Evolutionary conservation across 2,329 filamentous ascomycete species (phyloP).

Genomic region (Amauroascus verrucosus): DNA sequence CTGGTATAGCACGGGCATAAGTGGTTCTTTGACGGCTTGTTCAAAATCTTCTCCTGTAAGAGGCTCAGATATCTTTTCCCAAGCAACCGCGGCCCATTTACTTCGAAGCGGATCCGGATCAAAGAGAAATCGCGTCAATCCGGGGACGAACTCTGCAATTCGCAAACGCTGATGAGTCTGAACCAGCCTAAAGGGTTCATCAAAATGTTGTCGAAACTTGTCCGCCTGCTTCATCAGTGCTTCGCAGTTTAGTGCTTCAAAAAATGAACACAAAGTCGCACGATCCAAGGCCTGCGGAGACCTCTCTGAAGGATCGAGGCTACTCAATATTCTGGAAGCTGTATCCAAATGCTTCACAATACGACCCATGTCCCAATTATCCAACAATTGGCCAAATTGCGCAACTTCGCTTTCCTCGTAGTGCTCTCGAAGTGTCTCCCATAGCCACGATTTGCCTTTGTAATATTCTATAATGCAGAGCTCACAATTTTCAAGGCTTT

Average conservation of each 20-base stretch:
- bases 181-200: slow-evolving; percentile 70
- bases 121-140: slow-evolving; percentile 77
- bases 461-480: slow-evolving; percentile 66
- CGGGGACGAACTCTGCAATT: slow-evolving; percentile 64
- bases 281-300: slow-evolving; percentile 43
- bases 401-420: slow-evolving; percentile 40
- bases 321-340: slow-evolving; percentile 46
- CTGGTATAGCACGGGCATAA: slow-evolving; percentile 56
- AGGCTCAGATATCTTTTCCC: slow-evolving; percentile 53
- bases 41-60: slow-evolving; percentile 70
- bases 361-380: slow-evolving; percentile 51
- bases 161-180: slow-evolving; percentile 71
- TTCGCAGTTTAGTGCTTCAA: slow-evolving; percentile 78
- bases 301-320: slow-evolving; percentile 42
- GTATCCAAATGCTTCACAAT: slow-evolving; percentile 51
- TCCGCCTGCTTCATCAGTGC: slow-evolving; percentile 56
- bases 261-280: slow-evolving; percentile 65
- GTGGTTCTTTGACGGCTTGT: slow-evolving; percentile 68
- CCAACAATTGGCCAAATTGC: slow-evolving; percentile 47
- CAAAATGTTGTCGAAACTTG: slow-evolving; percentile 53
- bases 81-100: slow-evolving; percentile 58
- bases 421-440: slow-evolving; percentile 52
- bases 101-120: slow-evolving; percentile 54
- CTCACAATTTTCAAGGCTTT: slow-evolving; percentile 54
- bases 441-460: slow-evolving; percentile 52